Evolutionary conservation across 805 yeast species (phyloP).

Genomic region (Tetrapisispora namnaoensis): DNA sequence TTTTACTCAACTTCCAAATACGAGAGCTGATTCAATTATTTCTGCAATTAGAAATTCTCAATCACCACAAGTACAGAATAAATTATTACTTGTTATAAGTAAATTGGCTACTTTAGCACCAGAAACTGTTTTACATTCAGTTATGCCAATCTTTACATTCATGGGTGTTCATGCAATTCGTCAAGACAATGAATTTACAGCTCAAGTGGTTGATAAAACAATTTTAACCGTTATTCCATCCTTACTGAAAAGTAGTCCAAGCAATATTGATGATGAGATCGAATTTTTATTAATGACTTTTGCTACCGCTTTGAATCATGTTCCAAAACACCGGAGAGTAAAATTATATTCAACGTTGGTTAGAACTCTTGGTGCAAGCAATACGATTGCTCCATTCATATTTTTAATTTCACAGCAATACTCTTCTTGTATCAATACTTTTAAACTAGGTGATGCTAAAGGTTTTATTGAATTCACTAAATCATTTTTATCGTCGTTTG

Average conservation of each 20-base stretch:
- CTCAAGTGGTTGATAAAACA: constrained; percentile 86
- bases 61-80: constrained; percentile 92
- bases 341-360: constrained; percentile 71
- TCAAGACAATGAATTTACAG: constrained; percentile 93
- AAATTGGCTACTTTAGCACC: constrained; percentile 83
- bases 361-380: constrained; percentile 57
- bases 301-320: constrained; percentile 89
- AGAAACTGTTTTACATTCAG: constrained; percentile 85
- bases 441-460: constrained; percentile 56
- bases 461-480: constrained; percentile 62
- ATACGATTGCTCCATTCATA: constrained; percentile 61
- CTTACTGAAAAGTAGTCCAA: constrained; percentile 40
- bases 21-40: constrained; percentile 85
- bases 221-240: constrained; percentile 88
- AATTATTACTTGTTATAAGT: constrained; percentile 73
- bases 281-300: constrained; percentile 83
- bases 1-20: constrained; percentile 47
- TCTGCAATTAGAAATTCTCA: constrained; percentile 81
- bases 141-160: constrained; percentile 98
- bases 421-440: constrained; percentile 41
- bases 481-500: constrained; percentile 58
- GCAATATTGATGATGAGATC: constrained; percentile 48
- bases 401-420: constrained; percentile 77
- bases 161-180: constrained; percentile 98
- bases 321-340: constrained; percentile 93